A percentile compares a stretch with the other conserved stretches of the same genome.
Evolutionary conservation across 169 alveolate species (phyloP).

Genomic region (Eimeria nieschulzi): DNA sequence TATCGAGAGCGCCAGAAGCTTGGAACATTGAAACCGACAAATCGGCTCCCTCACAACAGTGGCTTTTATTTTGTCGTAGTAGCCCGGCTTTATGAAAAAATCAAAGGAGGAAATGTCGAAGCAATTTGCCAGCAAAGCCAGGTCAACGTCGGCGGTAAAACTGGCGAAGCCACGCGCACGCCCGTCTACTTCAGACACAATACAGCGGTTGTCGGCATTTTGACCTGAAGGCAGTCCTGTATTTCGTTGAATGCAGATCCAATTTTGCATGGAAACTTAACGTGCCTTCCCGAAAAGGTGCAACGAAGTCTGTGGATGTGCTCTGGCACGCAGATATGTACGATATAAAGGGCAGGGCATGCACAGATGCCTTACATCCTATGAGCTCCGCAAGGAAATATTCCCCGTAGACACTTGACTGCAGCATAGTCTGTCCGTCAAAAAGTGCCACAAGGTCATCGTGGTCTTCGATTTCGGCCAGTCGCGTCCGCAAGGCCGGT

Average conservation of each 20-base stretch:
- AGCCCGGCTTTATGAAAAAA: slow-evolving; percentile 50
- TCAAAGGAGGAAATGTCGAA: slow-evolving; percentile 75
- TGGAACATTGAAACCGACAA: background rate
- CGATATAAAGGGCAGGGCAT: too few species aligned
- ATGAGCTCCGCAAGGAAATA: slow-evolving; percentile 51
- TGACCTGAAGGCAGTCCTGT: slow-evolving; percentile 19
- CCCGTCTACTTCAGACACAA: slow-evolving; percentile 57
- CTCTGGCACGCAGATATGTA: too few species aligned
- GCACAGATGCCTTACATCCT: slow-evolving; percentile 8
- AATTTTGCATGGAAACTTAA: too few species aligned
- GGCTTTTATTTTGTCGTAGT: slow-evolving; percentile 28
- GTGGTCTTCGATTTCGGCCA: slow-evolving; percentile 43
- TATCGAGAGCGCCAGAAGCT: too few species aligned
- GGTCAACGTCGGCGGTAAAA: slow-evolving; percentile 87
- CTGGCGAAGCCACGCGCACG: slow-evolving; percentile 90
- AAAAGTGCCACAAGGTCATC: slow-evolving; percentile 23
- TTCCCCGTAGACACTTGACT: slow-evolving; percentile 52
- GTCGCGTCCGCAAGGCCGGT: slow-evolving; percentile 6
- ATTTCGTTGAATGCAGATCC: background rate
- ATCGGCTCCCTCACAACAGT: background rate
- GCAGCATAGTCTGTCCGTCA: slow-evolving; percentile 27
- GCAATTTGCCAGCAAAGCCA: slow-evolving; percentile 74
- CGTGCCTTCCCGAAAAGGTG: too few species aligned
- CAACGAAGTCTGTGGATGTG: too few species aligned
- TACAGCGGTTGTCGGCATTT: slow-evolving; percentile 1